These are phyloP conservation scores for Pestalotiopsis fici DNA, from an alignment of 2,329 filamentous ascomycete species.

Conservation along the genomic window DNA sequence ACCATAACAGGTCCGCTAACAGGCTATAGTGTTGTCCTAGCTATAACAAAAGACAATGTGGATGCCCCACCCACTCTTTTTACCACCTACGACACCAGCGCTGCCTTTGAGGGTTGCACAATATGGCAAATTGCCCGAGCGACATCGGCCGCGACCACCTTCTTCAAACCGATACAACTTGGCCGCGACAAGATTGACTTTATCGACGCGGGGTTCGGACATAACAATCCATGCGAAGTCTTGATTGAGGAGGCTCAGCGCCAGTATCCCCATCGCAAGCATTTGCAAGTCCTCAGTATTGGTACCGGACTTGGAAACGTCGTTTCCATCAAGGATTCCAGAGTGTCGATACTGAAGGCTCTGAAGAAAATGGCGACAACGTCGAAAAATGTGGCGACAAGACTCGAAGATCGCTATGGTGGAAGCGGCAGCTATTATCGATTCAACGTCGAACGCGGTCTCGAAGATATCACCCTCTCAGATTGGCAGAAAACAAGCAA, in stretches of 20 bases:
- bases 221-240: slow-evolving; percentile 32
- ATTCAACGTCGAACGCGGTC: slow-evolving; percentile 28
- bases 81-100: slow-evolving; percentile 24
- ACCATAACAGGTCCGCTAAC: slow-evolving; percentile 5
- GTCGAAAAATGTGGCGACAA: slow-evolving; percentile 18
- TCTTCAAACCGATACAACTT: slow-evolving; percentile 29
- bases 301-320: slow-evolving; percentile 25
- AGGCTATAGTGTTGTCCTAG: slow-evolving; percentile 21
- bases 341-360: slow-evolving; percentile 1
- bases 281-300: slow-evolving; percentile 21
- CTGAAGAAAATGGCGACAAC: slow-evolving; percentile 20
- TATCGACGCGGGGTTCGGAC: slow-evolving; percentile 30
- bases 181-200: slow-evolving; percentile 27
- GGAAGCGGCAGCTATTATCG: slow-evolving; percentile 21
- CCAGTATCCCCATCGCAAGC: slow-evolving; percentile 18
- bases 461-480: slow-evolving; percentile 23
- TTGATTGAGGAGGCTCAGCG: slow-evolving; percentile 27
- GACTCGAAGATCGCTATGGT: slow-evolving; percentile 11
- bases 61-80: slow-evolving; percentile 25
- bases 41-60: slow-evolving; percentile 28
- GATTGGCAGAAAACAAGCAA: slow-evolving; percentile 24
- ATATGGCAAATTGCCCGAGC: slow-evolving; percentile 31
- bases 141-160: slow-evolving; percentile 27
- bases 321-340: slow-evolving; percentile 14
- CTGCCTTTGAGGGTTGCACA: slow-evolving; percentile 18